Evolutionary conservation across 352 stramenopile genomes (phyloP).

Genomic region (Pelagophyceae sp.): DNA sequence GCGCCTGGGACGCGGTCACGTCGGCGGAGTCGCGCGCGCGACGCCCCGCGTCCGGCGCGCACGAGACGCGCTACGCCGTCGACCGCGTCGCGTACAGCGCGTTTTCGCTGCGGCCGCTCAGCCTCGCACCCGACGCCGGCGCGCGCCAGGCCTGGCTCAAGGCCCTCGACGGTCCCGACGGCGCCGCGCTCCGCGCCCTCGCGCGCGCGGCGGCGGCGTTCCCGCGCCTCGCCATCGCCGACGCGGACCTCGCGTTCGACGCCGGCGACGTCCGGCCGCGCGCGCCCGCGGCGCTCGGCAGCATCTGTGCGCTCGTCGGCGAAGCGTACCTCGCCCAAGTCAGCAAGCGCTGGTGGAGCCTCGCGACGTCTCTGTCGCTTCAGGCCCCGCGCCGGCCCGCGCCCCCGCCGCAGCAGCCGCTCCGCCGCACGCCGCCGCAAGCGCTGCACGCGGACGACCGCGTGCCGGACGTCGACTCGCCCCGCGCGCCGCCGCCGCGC

Average conservation of each 20-base stretch:
- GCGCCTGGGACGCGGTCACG: not conserved
- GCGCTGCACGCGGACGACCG: not conserved
- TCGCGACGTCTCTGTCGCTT: not conserved
- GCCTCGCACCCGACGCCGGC: not conserved
- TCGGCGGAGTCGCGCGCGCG: not conserved
- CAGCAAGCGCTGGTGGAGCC: slow-evolving; percentile 13
- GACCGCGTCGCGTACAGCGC: not conserved
- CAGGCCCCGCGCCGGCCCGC: not conserved
- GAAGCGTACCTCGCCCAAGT: not conserved
- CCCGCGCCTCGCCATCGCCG: not conserved
- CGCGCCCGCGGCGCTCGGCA: not conserved
- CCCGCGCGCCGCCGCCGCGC: too few species aligned
- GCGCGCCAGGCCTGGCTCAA: not conserved
- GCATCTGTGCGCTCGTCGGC: not conserved
- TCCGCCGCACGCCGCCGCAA: not conserved
- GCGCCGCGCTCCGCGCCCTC: too few species aligned
- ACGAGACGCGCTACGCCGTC: not conserved
- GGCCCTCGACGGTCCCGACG: not conserved
- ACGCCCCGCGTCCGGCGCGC: not conserved
- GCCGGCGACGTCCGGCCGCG: not conserved
- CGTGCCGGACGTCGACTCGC: not conserved
- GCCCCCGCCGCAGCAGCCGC: not conserved
- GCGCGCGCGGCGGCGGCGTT: not conserved
- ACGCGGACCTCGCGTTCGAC: slow-evolving; percentile 6
- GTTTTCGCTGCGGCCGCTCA: not conserved